Evolutionary conservation across 345 rosid species (phyloP).

Genomic region (Acer yangbiense): DNA sequence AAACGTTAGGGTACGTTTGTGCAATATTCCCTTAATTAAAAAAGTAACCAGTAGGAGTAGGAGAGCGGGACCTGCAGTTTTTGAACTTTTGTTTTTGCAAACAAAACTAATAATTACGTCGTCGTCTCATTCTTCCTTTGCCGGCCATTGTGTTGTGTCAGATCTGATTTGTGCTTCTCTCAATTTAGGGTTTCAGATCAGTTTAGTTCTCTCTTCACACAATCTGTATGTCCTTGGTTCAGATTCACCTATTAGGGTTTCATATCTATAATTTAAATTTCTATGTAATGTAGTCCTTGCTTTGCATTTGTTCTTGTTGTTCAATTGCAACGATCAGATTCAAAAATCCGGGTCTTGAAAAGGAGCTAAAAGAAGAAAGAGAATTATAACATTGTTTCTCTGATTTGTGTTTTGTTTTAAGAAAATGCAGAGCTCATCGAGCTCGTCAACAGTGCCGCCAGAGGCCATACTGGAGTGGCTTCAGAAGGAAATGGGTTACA

Average conservation of each 20-base stretch:
- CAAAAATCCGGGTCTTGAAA: neutral
- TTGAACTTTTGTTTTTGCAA: neutral
- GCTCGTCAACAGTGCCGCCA: constrained; percentile 52
- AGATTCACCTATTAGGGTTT: neutral
- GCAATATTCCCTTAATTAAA: too few relatives aligned
- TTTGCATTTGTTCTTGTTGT: too few relatives aligned
- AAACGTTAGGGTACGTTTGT: too few relatives aligned
- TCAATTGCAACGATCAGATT: neutral
- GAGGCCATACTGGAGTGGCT: constrained; percentile 84
- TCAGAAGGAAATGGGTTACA: constrained; percentile 86
- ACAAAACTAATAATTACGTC: neutral
- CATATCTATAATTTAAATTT: neutral
- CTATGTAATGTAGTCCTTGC: too few relatives aligned
- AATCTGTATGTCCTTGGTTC: neutral
- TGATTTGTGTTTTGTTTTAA: neutral
- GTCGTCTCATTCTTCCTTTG: constrained; percentile 1
- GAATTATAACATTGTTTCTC: neutral
- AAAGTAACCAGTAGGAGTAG: neutral
- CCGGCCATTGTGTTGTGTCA: constrained; percentile 5
- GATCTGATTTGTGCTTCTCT: constrained; percentile 3
- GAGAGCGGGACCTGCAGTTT: constrained; percentile 13
- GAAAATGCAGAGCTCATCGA: constrained; percentile 46
- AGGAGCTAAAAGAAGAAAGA: neutral
- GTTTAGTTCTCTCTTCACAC: too few relatives aligned
- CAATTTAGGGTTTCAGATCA: neutral